A percentile compares a stretch with the other conserved stretches of the same genome.
Evolutionary conservation across 2,329 filamentous ascomycete species (phyloP).

Genomic region (Samsoniella hepiali): DNA sequence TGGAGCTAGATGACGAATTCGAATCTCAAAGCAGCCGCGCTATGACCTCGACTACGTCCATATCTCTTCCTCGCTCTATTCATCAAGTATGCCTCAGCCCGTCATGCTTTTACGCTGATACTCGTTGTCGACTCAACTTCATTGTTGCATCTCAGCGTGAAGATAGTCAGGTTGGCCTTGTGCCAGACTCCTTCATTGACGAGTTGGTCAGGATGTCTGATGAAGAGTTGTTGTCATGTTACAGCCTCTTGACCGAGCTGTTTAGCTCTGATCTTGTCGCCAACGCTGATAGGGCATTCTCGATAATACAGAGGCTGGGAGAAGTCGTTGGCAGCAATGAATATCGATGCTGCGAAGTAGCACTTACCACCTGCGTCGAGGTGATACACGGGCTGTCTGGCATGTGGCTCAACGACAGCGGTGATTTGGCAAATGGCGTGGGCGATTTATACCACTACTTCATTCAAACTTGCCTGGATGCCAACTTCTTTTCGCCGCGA

Average conservation of each 20-base stretch:
- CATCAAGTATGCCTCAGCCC: conserved; percentile 40
- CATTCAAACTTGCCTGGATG: conserved; percentile 62
- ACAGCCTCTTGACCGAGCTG: conserved; percentile 48
- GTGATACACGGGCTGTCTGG: conserved; percentile 61
- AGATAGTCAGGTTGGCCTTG: conserved; percentile 42
- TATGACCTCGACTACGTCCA: conserved; percentile 34
- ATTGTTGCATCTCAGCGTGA: conserved; percentile 43
- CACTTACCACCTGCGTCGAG: conserved; percentile 64
- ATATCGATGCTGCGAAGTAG: conserved; percentile 71
- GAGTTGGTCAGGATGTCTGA: conserved; percentile 47
- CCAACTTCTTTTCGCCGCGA: conserved; percentile 65
- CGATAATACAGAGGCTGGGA: conserved; percentile 50
- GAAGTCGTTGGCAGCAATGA: conserved; percentile 52
- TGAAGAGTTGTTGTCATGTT: conserved; percentile 53
- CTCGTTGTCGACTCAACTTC: conserved; percentile 44
- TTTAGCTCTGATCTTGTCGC: conserved; percentile 53
- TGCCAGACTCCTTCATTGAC: conserved; percentile 51
- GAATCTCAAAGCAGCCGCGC: conserved; percentile 55
- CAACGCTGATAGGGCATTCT: conserved; percentile 43
- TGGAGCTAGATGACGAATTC: conserved; percentile 67
- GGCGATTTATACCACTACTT: conserved; percentile 79
- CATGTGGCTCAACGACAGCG: conserved; percentile 59
- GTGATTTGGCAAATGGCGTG: conserved; percentile 61
- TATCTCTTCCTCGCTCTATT: conserved; percentile 46
- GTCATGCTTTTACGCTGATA: conserved; percentile 47